phyloP scores from a whole-genome alignment of 495 filamentous ascomycete species.

The Hyaloscypha hepaticicola region DNA sequence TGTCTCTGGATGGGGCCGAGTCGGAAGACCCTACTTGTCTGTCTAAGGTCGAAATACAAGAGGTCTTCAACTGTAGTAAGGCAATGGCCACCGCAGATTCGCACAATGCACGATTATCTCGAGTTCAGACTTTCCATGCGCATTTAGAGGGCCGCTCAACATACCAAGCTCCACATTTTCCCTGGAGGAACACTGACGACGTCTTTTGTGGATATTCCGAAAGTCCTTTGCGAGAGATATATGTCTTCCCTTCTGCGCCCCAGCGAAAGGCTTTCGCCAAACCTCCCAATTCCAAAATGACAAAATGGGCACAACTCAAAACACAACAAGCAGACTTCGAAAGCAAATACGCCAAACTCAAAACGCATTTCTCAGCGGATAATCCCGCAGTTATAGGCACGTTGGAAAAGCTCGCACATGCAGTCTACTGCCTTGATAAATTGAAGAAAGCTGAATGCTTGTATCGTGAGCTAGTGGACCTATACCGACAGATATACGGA shows the following conservation, averaged over 20 bases:
- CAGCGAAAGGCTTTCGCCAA: not conserved
- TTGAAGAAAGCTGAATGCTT: not conserved
- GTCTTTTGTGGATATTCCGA: not conserved
- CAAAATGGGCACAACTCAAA: not conserved
- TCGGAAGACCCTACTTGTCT: not conserved
- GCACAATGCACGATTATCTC: not conserved
- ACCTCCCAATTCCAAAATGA: not conserved
- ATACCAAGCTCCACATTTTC: not conserved
- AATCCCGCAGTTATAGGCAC: not conserved
- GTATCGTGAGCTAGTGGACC: not conserved
- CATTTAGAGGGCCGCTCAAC: not conserved
- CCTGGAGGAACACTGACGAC: not conserved
- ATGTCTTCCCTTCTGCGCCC: not conserved
- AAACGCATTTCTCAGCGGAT: not conserved
- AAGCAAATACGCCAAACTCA: not conserved
- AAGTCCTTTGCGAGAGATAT: not conserved
- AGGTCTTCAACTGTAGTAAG: not conserved
- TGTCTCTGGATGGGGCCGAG: not conserved
- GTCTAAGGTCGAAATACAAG: not conserved
- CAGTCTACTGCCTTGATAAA: not conserved
- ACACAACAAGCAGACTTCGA: not conserved
- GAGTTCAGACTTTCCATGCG: not conserved
- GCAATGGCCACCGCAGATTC: not conserved
- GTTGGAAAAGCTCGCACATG: not conserved
- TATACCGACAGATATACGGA: not conserved